Conservation (phyloP, 331 rosid species). For the Arachis monticola region DNA sequence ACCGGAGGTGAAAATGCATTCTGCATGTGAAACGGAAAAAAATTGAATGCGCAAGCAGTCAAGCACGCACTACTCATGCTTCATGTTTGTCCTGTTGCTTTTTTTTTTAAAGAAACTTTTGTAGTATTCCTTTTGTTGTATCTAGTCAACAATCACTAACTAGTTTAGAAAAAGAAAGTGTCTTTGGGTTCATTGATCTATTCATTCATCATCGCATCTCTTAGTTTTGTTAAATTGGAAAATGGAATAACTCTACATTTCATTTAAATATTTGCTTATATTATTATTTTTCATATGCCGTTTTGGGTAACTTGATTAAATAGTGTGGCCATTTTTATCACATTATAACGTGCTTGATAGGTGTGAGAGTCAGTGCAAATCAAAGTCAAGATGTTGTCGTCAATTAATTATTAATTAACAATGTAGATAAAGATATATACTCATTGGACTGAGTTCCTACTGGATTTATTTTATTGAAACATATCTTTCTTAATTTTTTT, state of each 20-base stretch:
- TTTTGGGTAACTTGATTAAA: background rate
- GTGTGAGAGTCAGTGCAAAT: slow-evolving; percentile 33
- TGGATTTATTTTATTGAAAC: slow-evolving; percentile 4
- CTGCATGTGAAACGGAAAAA: background rate
- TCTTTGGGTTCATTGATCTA: too few relatives aligned
- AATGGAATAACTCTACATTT: background rate
- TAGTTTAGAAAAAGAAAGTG: too few relatives aligned
- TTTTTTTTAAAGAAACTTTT: too few relatives aligned
- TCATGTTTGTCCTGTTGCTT: background rate
- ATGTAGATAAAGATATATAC: slow-evolving; percentile 44
- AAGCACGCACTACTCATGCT: slow-evolving; percentile 17
- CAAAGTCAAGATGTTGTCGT: slow-evolving; percentile 37
- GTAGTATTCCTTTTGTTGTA: too few relatives aligned
- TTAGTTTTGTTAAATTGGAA: background rate
- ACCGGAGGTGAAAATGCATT: slow-evolving; percentile 29
- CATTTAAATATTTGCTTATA: background rate
- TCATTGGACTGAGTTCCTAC: slow-evolving; percentile 43
- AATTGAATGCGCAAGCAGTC: background rate
- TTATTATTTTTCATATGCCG: too few relatives aligned
- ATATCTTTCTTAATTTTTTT: background rate
- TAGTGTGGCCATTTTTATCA: background rate
- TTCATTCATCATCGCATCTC: too few relatives aligned
- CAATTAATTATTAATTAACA: slow-evolving; percentile 23
- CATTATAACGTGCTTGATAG: slow-evolving; percentile 8
- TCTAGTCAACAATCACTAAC: too few relatives aligned